phyloP scores from a whole-genome alignment of 2,329 filamentous ascomycete species.

The Aureobasidium sp. region DNA sequence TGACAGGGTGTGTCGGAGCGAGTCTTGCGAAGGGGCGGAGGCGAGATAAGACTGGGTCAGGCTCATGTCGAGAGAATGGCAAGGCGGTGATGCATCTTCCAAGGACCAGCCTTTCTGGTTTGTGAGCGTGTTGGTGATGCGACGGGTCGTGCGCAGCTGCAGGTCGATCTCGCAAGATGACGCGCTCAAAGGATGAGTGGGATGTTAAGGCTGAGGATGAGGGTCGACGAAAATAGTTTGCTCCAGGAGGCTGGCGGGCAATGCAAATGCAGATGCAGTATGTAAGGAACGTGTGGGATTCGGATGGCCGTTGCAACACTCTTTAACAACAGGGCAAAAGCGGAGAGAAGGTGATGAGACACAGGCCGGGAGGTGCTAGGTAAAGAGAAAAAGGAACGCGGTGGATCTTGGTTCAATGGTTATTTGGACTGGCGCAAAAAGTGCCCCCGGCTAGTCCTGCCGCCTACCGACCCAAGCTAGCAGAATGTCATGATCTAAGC shows the following conservation, averaged over 20 bases:
- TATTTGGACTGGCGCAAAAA: not conserved
- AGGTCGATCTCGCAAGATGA: not conserved
- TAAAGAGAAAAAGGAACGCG: not conserved
- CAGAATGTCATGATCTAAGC: not conserved
- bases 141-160: not conserved
- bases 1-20: not conserved
- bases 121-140: not conserved
- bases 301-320: not conserved
- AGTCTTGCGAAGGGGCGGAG: not conserved
- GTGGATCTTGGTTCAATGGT: not conserved
- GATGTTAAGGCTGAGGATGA: constrained; percentile 2
- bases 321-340: not conserved
- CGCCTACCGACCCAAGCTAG: not conserved
- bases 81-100: constrained; percentile 11
- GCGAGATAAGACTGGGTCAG: constrained; percentile 4
- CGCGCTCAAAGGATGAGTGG: not conserved
- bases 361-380: not conserved
- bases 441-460: not conserved
- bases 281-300: not conserved
- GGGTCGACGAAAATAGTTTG: constrained; percentile 5
- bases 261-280: not conserved
- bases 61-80: constrained; percentile 6
- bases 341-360: not conserved
- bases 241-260: not conserved
- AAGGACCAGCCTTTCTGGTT: constrained; percentile 5